Evolutionary conservation across 495 filamentous ascomycete species (phyloP), one percentile per base, ranked within the genome.

Genomic region (Penicillium goetzii): DNA sequence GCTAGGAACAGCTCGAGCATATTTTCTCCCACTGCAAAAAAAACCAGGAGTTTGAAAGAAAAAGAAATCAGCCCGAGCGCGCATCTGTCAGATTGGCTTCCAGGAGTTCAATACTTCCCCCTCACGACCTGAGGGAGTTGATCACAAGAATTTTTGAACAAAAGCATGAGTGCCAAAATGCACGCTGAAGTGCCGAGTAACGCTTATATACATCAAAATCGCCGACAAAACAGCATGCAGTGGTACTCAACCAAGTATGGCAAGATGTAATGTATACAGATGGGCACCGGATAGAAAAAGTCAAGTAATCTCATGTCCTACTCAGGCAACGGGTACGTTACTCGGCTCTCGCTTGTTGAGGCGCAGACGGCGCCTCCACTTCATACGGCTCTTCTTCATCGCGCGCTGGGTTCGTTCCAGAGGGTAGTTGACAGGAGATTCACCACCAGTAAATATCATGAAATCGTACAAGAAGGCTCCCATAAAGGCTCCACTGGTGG

Each of bases 391-490:
- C 67, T 78, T 78, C 40, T 50, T 61, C 61, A 77, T 58, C 2
- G 74, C 72, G 23, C 77, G 68, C 63, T 76, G 60, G 1, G 71
- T 76, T 38, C 74, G 57, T 66, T 82, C 63, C 71, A 75, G 49
- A 28, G 80, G 79, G 62, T 83, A 82, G 60, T 84, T 83, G 45
- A 84, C 75, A 3, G 81, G 82, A 17, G 78, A 81, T 70, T 84
- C 82, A 1, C 80, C 73, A 33, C 83, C 83, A 21, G 78, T 81
- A 57, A 84, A 86, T 50, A 85, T 78, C 49, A 84, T 75, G 43
- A 82, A 75, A 60, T 85, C 84, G 58, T 86, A 86, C 49, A 85
- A 41, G 53, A 75, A 78, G 4, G 68, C 80, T 5, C 83, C 83
- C 19, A 78, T 65, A 33, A 83, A 68, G 0, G 74, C 76, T 2